A percentile compares a stretch with the other conserved stretches of the same genome.
phyloP scores from a whole-genome alignment of 2,329 filamentous ascomycete genomes.

The Chaetomium globosum region DNA sequence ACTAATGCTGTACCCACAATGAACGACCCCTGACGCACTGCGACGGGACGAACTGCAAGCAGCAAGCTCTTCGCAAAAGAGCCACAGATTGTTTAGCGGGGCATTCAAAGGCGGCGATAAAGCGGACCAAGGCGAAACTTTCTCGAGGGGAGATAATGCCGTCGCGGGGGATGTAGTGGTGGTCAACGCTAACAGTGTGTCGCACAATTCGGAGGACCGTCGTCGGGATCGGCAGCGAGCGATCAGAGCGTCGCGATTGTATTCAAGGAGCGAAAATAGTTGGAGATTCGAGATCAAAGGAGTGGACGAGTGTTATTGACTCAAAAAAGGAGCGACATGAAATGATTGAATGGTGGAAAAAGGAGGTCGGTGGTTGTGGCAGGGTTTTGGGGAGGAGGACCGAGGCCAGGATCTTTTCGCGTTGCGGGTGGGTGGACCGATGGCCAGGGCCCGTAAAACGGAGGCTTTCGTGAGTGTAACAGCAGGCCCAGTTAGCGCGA shows the following conservation, averaged over 20 bases:
- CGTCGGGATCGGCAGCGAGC: conserved; percentile 24
- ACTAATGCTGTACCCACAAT: conserved; percentile 13
- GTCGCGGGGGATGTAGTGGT: conserved; percentile 14
- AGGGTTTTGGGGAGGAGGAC: conserved; percentile 28
- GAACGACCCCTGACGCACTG: conserved; percentile 25
- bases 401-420: conserved; percentile 29
- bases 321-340: conserved; percentile 38
- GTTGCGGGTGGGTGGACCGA: conserved; percentile 32
- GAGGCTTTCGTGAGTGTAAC: conserved; percentile 23
- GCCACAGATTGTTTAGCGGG: conserved; percentile 41
- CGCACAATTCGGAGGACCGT: conserved; percentile 16
- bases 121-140: conserved; percentile 16
- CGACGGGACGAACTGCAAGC: conserved; percentile 23
- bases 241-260: conserved; percentile 25
- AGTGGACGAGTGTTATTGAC: conserved; percentile 34
- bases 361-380: conserved; percentile 30
- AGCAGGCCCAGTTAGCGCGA: conserved; percentile 33
- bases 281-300: conserved; percentile 33
- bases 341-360: conserved; percentile 39
- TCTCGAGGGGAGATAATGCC: conserved; percentile 5
- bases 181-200: conserved; percentile 2
- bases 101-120: conserved; percentile 42
- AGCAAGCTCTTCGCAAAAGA: conserved; percentile 43
- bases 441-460: conserved; percentile 27
- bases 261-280: conserved; percentile 31